phyloP scores from a whole-genome alignment of 2,329 filamentous ascomycete genomes.

The Drechslerella stenobrocha region DNA sequence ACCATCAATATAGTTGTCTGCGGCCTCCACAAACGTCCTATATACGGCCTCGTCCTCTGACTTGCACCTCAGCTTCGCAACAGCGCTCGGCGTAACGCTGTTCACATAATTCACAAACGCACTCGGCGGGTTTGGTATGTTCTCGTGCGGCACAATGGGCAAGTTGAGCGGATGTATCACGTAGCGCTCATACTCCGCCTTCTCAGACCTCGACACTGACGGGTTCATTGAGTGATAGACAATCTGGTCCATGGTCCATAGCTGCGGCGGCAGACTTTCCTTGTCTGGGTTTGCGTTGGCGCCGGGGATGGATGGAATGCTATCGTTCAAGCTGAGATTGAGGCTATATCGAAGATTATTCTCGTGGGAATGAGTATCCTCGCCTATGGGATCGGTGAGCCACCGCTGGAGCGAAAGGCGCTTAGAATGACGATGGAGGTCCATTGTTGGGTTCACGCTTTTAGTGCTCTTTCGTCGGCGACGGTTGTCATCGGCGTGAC shows the following conservation, averaged over 20 bases:
- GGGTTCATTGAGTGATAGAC: slow-evolving; percentile 85
- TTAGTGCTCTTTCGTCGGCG: slow-evolving; percentile 29
- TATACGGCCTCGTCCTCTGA: slow-evolving; percentile 74
- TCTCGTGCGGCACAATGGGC: slow-evolving; percentile 71
- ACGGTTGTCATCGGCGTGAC: slow-evolving; percentile 46
- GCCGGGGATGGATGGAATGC: slow-evolving; percentile 32
- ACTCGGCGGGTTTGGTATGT: slow-evolving; percentile 55
- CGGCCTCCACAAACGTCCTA: slow-evolving; percentile 72
- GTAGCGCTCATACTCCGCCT: slow-evolving; percentile 84
- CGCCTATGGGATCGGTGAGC: slow-evolving; percentile 56
- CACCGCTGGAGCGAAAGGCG: slow-evolving; percentile 65
- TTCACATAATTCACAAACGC: slow-evolving; percentile 55
- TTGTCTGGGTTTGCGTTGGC: slow-evolving; percentile 29
- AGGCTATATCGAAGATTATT: slow-evolving; percentile 47
- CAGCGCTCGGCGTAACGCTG: slow-evolving; percentile 48
- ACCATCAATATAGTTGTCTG: slow-evolving; percentile 83
- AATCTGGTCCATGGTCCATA: slow-evolving; percentile 81
- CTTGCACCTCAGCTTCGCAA: slow-evolving; percentile 59
- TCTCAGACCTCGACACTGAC: slow-evolving; percentile 73
- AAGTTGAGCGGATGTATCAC: slow-evolving; percentile 86
- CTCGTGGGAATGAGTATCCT: slow-evolving; percentile 58
- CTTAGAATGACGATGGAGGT: slow-evolving; percentile 51
- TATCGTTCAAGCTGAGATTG: slow-evolving; percentile 40
- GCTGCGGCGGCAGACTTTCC: slow-evolving; percentile 28
- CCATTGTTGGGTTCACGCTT: slow-evolving; percentile 24